Conservation (phyloP, 768 basidiomycete genomes). For the Termitomyces bulborhizus region DNA sequence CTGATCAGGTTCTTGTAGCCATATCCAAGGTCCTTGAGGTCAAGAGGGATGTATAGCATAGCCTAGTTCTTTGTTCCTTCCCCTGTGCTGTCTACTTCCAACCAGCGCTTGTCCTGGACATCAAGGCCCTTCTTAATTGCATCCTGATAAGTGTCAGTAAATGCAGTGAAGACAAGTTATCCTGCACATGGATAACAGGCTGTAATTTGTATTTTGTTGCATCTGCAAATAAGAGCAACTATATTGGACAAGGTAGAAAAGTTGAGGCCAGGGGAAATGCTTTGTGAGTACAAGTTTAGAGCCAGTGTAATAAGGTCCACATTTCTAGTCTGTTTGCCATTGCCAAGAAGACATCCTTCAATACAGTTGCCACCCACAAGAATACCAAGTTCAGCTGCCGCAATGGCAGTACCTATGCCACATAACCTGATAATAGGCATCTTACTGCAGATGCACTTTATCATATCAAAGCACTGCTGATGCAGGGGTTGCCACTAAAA, state of each 20-base stretch:
- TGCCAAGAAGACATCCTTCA: slow-evolving; percentile 80
- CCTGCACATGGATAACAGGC: slow-evolving; percentile 80
- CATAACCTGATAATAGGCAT: no score
- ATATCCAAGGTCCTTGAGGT: slow-evolving; percentile 79
- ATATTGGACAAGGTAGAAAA: slow-evolving; percentile 68
- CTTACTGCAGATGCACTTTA: no score
- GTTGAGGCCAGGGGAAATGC: slow-evolving; percentile 68
- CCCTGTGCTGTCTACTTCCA: slow-evolving; percentile 39
- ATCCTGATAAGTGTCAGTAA: slow-evolving; percentile 82
- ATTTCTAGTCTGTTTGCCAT: slow-evolving; percentile 84
- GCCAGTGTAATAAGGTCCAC: slow-evolving; percentile 82
- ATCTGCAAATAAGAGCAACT: slow-evolving; percentile 72
- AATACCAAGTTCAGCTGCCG: slow-evolving; percentile 71
- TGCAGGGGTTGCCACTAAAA: no score
- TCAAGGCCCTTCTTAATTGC: slow-evolving; percentile 88
- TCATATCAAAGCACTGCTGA: no score
- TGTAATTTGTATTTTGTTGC: slow-evolving; percentile 76
- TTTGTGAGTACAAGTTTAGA: slow-evolving; percentile 80
- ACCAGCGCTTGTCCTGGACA: slow-evolving; percentile 46
- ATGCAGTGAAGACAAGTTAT: slow-evolving; percentile 81
- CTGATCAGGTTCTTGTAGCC: slow-evolving; percentile 85
- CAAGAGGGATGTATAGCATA: slow-evolving; percentile 81
- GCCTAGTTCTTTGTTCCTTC: slow-evolving; percentile 50
- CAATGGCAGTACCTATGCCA: slow-evolving; percentile 59
- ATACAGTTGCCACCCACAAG: slow-evolving; percentile 79